Base-by-base conservation (phyloP, 768 basidiomycete genomes). In the Tricholoma hemisulphureum region DNA sequence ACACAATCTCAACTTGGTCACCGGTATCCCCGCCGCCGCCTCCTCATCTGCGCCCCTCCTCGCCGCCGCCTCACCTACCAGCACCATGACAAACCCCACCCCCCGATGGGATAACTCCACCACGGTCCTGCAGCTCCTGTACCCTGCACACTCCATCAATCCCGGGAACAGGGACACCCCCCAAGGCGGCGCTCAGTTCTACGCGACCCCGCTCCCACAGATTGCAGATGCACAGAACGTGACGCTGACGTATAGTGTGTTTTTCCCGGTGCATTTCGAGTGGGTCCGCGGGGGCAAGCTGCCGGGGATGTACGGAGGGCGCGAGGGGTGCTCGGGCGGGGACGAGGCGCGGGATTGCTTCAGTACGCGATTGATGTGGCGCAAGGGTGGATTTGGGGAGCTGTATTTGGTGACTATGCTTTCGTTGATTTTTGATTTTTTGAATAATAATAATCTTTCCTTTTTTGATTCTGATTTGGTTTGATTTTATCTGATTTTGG, bases 361-460 rank as follows among this genome's bases (percentile, higher is more conserved):
- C 67, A 91, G 89, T 66, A 93, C 92, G 6, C 73, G 93, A 24
- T 57, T 95, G 62, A 95, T 95, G 93, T 95, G 89, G 88, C 77
- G 89, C 35, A 65, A 69, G 11, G 72, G 72, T 0, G 92, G 93
- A 4, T 70, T 69, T 0, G 93, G 92, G 4, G 93, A 95, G 65
- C 72, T 91, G 24, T 93, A 92, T 64, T 75, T 89, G 58, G 88
- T 89, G 64, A 56, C 83, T 77, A 35, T 41, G 35, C 34, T 14
- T 21, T 58, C 14, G 9, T 53, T 43, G 37, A 21, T 10, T 16
- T 14, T 58, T 41, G 41, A 23, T 16, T 16, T 49, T 49, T 20
- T 20, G 9, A 18, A 37, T 43, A 20, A 29, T 43, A 20, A 23
- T 37, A 13, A 18, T 37, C 23, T 10, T 13, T 10, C 21, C 52